Conservation (phyloP, 306 rosid genomes). For the Coriaria nepalensis region DNA sequence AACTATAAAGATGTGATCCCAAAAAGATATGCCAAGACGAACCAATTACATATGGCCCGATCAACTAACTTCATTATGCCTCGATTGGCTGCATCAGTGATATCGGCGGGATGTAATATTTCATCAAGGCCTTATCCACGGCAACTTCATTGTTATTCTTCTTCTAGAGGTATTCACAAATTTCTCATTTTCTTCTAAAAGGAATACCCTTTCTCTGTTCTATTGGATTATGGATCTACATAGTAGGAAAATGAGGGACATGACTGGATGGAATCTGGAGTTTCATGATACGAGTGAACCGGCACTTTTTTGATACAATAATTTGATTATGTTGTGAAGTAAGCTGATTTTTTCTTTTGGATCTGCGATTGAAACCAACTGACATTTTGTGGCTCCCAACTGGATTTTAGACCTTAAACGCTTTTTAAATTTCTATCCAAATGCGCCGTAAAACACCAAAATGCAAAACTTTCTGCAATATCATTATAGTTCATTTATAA, state of each 20-base stretch:
- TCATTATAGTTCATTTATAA: too few relatives aligned
- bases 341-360: too few relatives aligned
- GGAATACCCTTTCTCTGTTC: neutral
- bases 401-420: too few relatives aligned
- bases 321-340: too few relatives aligned
- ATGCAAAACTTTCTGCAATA: too few relatives aligned
- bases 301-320: neutral
- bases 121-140: neutral
- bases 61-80: conserved; percentile 1
- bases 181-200: neutral
- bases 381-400: too few relatives aligned
- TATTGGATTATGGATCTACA: neutral
- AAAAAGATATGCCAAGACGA: conserved; percentile 9
- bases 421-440: neutral
- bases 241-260: too few relatives aligned
- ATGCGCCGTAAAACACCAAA: neutral
- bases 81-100: neutral
- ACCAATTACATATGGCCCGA: conserved; percentile 2
- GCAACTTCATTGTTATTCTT: neutral
- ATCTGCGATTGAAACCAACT: too few relatives aligned
- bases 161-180: conserved; percentile 16
- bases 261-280: neutral
- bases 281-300: neutral
- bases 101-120: conserved; percentile 3
- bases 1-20: conserved; percentile 8